Conservation (phyloP, 228 moss, liverwort and hornwort species). For the Sphagnum fallax region DNA sequence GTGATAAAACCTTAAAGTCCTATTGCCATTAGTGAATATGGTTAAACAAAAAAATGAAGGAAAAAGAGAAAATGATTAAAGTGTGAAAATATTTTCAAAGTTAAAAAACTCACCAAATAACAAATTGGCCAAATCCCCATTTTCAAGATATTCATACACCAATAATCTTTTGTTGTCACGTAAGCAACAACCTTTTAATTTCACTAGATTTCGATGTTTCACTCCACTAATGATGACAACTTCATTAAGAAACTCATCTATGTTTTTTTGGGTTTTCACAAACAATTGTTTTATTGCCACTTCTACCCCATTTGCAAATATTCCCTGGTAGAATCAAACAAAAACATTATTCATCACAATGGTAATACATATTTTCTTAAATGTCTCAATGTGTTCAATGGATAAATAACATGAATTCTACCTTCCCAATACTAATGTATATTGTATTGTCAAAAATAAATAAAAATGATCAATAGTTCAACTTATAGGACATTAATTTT, state of each 20-base stretch:
- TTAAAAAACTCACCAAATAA: conserved; percentile 34
- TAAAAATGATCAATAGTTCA: too few species aligned
- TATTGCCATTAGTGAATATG: too few species aligned
- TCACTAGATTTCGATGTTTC: conserved; percentile 68
- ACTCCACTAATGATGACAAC: conserved; percentile 61
- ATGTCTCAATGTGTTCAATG: neutral
- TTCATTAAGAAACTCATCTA: conserved; percentile 62
- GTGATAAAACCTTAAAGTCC: too few species aligned
- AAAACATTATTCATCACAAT: neutral
- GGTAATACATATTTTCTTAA: neutral
- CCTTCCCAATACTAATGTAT: neutral
- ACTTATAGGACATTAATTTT: too few species aligned
- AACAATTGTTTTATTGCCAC: conserved; percentile 65
- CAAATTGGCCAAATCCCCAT: conserved; percentile 38
- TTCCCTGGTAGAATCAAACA: conserved; percentile 20
- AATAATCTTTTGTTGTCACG: conserved; percentile 50
- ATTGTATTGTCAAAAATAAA: neutral
- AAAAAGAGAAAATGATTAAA: neutral
- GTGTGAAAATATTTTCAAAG: neutral
- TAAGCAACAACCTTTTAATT: conserved; percentile 68
- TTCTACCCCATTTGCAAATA: conserved; percentile 31
- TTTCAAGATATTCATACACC: conserved; percentile 61
- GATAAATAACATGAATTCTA: too few species aligned
- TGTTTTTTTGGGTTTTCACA: conserved; percentile 53
- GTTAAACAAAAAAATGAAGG: too few species aligned